Percentiles rank a stretch among this genome's conserved stretches.
Evolutionary conservation across 2,329 filamentous ascomycete species (phyloP).

Genomic region (Fusarium sp.): DNA sequence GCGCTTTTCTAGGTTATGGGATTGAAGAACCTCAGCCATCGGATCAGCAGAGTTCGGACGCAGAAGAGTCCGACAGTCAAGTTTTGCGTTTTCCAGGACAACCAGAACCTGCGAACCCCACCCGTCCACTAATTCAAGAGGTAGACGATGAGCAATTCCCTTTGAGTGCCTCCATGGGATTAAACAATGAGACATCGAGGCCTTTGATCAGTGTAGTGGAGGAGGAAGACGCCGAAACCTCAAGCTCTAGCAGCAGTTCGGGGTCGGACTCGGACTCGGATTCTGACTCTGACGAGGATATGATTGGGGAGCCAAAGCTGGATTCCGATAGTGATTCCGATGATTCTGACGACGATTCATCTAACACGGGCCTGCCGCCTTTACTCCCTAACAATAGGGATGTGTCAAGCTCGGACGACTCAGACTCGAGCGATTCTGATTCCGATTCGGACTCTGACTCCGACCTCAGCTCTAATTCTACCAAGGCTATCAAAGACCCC

Average conservation of each 20-base stretch:
- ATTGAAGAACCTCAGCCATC: not conserved
- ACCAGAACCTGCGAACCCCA: conserved; percentile 4
- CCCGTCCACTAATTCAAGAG: conserved; percentile 51
- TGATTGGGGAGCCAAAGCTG: conserved; percentile 54
- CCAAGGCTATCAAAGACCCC: conserved; percentile 19
- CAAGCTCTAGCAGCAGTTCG: conserved; percentile 42
- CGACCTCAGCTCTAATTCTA: conserved; percentile 13
- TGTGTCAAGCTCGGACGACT: conserved; percentile 5
- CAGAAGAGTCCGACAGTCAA: conserved; percentile 17
- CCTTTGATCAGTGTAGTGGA: conserved; percentile 20
- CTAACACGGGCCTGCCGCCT: not conserved
- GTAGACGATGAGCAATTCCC: conserved; percentile 31
- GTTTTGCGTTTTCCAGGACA: conserved; percentile 24
- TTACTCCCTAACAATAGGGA: not conserved
- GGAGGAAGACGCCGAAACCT: conserved; percentile 28
- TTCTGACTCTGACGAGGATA: conserved; percentile 51
- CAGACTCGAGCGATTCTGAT: conserved; percentile 32
- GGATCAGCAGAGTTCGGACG: conserved; percentile 7
- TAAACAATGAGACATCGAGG: not conserved
- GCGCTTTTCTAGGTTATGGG: conserved; percentile 39
- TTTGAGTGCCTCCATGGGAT: not conserved
- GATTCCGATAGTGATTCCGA: conserved; percentile 22
- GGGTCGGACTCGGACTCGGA: conserved; percentile 48
- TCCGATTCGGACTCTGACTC: conserved; percentile 8
- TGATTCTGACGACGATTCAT: conserved; percentile 4